phyloP scores from a whole-genome alignment of 139 green algal genomes.

The Chlorella sp. region DNA sequence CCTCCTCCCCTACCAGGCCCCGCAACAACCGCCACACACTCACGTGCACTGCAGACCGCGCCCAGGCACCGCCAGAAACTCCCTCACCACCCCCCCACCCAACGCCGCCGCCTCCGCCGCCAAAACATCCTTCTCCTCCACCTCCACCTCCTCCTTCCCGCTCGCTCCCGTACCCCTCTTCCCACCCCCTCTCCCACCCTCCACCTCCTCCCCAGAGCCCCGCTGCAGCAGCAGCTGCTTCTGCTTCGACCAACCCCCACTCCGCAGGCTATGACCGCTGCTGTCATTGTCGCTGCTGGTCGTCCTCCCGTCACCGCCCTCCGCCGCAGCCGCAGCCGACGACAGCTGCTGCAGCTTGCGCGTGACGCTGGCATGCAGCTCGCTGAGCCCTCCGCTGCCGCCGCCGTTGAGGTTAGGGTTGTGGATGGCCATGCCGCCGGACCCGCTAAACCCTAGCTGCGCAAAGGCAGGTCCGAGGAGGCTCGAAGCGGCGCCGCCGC shows the following conservation, averaged over 20 bases:
- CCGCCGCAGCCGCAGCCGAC: background rate
- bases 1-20: too few relatives aligned
- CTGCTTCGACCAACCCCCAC: too few relatives aligned
- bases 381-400: too few relatives aligned
- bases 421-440: background rate
- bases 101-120: background rate
- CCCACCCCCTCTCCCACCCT: background rate
- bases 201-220: too few relatives aligned
- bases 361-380: background rate
- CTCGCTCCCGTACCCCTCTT: background rate
- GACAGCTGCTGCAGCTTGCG: background rate
- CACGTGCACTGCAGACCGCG: constrained; percentile 11
- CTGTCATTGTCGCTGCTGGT: too few relatives aligned
- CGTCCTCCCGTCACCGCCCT: background rate
- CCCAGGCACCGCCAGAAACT: constrained; percentile 15
- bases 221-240: too few relatives aligned
- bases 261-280: too few relatives aligned
- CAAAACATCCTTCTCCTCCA: too few relatives aligned
- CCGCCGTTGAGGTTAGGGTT: background rate
- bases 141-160: background rate
- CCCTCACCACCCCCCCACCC: background rate
- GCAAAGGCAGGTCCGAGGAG: too few relatives aligned
- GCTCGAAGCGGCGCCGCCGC: too few relatives aligned
- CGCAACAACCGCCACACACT: background rate
- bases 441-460: too few relatives aligned